Conservation (phyloP, 2,329 filamentous ascomycete genomes). For the Moelleriella libera region DNA sequence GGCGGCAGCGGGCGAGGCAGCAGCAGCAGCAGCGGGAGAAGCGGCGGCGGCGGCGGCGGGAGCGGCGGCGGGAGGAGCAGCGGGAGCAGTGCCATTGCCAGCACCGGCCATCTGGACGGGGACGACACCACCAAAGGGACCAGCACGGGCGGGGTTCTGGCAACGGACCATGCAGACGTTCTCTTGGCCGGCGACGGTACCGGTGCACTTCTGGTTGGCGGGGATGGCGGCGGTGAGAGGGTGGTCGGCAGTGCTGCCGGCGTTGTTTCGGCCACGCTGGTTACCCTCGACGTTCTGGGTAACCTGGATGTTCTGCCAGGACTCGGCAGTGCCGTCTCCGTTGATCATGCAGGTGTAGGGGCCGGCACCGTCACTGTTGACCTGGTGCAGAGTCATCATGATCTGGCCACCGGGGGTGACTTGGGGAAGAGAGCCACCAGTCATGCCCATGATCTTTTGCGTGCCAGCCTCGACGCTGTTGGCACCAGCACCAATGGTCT, state of each 20-base stretch:
- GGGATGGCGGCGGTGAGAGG: constrained; percentile 46
- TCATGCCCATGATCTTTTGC: constrained; percentile 40
- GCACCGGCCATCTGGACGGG: constrained; percentile 3
- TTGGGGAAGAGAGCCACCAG: constrained; percentile 42
- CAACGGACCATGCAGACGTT: constrained; percentile 51
- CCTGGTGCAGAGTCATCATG: constrained; percentile 50
- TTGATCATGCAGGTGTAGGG: constrained; percentile 54
- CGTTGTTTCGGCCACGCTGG: constrained; percentile 23
- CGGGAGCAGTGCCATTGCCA: not conserved
- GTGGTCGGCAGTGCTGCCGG: constrained; percentile 25
- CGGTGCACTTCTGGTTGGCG: constrained; percentile 40
- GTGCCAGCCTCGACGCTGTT: constrained; percentile 45
- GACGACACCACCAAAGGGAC: constrained; percentile 2
- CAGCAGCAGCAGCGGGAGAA: not conserved
- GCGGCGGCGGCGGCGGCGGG: not conserved
- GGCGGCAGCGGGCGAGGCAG: not conserved
- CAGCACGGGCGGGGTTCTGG: constrained; percentile 37
- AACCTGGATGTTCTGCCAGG: constrained; percentile 40
- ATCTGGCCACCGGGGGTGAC: constrained; percentile 41
- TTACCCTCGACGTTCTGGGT: constrained; percentile 20
- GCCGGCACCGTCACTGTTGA: constrained; percentile 52
- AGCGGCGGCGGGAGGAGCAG: not conserved
- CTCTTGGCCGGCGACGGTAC: constrained; percentile 40
- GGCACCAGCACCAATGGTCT: constrained; percentile 41
- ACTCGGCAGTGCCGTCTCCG: constrained; percentile 38